phyloP scores from a whole-genome alignment of 1,139 yeast species.

The Lodderomyces parapsilosis region DNA sequence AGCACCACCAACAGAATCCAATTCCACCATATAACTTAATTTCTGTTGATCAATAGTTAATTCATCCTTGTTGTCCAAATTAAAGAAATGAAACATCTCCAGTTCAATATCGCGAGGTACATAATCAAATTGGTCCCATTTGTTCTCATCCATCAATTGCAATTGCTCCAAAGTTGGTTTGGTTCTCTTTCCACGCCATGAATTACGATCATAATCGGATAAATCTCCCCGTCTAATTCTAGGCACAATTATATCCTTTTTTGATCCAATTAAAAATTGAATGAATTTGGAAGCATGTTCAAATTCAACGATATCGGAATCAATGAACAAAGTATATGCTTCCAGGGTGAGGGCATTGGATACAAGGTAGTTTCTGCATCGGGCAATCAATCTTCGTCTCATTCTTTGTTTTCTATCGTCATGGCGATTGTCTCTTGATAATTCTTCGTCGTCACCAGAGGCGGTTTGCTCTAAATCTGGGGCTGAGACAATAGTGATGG shows the following conservation, averaged over 20 bases:
- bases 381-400: slow-evolving; percentile 34
- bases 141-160: slow-evolving; percentile 24
- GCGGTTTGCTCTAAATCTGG: slow-evolving; percentile 2
- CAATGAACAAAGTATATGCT: slow-evolving; percentile 42
- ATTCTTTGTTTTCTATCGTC: slow-evolving; percentile 29
- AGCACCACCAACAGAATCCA: slow-evolving; percentile 51
- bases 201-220: slow-evolving; percentile 38
- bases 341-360: slow-evolving; percentile 28
- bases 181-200: slow-evolving; percentile 44
- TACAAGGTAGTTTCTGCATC: slow-evolving; percentile 36
- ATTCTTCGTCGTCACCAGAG: slow-evolving; percentile 27
- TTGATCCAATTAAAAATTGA: slow-evolving; percentile 25
- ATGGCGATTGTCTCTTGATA: slow-evolving; percentile 28
- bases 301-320: slow-evolving; percentile 38
- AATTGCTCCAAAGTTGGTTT: slow-evolving; percentile 32
- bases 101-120: slow-evolving; percentile 33
- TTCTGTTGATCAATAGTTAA: slow-evolving; percentile 13
- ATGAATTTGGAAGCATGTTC: slow-evolving; percentile 24
- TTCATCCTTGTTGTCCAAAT: slow-evolving; percentile 15
- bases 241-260: slow-evolving; percentile 41
- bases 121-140: slow-evolving; percentile 31
- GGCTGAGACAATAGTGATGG: neutral
- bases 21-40: slow-evolving; percentile 22
- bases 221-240: slow-evolving; percentile 23
- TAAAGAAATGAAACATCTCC: slow-evolving; percentile 30